phyloP scores from a whole-genome alignment of 352 stramenopile species.

The Achlya hypogyna region DNA sequence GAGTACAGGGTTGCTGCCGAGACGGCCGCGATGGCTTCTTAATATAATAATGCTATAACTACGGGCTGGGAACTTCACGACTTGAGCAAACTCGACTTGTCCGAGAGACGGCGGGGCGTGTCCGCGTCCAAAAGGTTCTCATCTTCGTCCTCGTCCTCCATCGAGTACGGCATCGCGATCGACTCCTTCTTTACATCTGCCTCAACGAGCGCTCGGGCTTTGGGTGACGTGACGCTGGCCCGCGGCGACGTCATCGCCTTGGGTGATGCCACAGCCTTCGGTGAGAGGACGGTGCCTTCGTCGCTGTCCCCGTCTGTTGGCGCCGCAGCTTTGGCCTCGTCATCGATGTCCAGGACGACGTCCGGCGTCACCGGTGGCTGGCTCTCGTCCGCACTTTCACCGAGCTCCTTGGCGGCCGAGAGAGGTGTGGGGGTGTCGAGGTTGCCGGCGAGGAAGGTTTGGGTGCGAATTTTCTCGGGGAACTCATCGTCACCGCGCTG shows the following conservation, averaged over 20 bases:
- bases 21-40: no score
- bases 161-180: conserved; percentile 5
- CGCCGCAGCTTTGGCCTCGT: no score
- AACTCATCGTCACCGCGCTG: conserved; percentile 40
- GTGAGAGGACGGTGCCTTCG: no score
- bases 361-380: background rate
- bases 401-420: background rate
- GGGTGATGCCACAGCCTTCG: no score
- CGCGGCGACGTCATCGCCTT: no score
- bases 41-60: no score
- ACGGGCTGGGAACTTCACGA: no score
- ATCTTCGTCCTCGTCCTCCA: conserved; percentile 8
- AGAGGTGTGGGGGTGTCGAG: conserved; percentile 4
- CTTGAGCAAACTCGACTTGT: conserved; percentile 18
- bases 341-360: background rate
- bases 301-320: no score
- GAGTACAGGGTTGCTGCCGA: no score
- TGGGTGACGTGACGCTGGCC: background rate
- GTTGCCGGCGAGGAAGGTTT: background rate
- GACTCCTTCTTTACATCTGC: background rate
- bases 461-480: background rate
- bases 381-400: background rate
- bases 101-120: background rate
- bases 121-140: background rate
- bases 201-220: no score